Conservation (phyloP, 2,329 filamentous ascomycete species). For the Corynespora cassiicola region DNA sequence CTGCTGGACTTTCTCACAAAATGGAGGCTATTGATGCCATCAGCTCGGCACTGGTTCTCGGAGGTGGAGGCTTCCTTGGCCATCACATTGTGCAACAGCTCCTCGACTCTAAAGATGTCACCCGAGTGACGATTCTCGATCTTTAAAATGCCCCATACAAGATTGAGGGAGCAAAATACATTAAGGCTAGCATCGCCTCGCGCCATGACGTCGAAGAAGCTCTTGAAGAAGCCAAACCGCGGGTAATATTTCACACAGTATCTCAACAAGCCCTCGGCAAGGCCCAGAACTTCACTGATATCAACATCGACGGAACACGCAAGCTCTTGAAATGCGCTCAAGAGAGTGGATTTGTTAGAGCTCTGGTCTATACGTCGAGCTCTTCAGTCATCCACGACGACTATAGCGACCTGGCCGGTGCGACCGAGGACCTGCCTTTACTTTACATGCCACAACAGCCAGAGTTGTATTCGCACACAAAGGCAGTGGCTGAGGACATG, state of each 20-base stretch:
- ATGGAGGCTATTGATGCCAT: slow-evolving; percentile 3
- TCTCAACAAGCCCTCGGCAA: slow-evolving; percentile 39
- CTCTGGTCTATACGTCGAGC: slow-evolving; percentile 24
- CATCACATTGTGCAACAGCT: slow-evolving; percentile 20
- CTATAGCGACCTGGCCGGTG: slow-evolving; percentile 13
- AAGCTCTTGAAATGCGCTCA: slow-evolving; percentile 42
- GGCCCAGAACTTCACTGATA: slow-evolving; percentile 45
- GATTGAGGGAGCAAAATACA: slow-evolving; percentile 46
- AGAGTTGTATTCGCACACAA: slow-evolving; percentile 25
- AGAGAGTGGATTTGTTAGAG: slow-evolving; percentile 8
- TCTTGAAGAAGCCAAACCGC: slow-evolving; percentile 46
- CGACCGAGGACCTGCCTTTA: slow-evolving; percentile 16
- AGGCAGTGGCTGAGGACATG: slow-evolving; percentile 24
- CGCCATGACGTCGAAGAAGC: slow-evolving; percentile 42
- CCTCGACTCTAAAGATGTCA: slow-evolving; percentile 29
- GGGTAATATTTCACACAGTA: slow-evolving; percentile 55
- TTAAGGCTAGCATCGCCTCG: slow-evolving; percentile 52
- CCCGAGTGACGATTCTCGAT: slow-evolving; percentile 50
- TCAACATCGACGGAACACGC: slow-evolving; percentile 56
- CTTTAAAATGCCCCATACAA: slow-evolving; percentile 41
- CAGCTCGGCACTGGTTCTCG: slow-evolving; percentile 15
- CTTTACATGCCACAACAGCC: slow-evolving; percentile 16
- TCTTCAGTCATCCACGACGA: slow-evolving; percentile 25
- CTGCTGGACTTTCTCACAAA: slow-evolving; percentile 18
- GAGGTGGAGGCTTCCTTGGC: slow-evolving; percentile 18